Evolutionary conservation across 768 basidiomycete species (phyloP).

Genomic region (Tricholoma terreum): DNA sequence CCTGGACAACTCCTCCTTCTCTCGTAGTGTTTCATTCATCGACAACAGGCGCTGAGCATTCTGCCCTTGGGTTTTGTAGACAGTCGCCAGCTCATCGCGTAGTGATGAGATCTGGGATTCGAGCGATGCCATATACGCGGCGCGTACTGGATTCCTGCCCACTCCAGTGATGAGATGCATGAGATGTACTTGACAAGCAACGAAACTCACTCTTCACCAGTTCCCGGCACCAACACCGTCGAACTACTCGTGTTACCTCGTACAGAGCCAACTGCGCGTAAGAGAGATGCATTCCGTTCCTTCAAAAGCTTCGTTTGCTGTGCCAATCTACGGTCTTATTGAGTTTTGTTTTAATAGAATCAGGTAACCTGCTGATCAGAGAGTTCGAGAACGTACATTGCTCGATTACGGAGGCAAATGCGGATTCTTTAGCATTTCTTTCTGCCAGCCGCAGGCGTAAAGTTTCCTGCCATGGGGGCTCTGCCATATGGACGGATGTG

Average conservation of each 20-base stretch:
- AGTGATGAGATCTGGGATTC: conserved; percentile 92
- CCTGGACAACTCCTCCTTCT: conserved; percentile 85
- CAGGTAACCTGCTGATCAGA: background rate
- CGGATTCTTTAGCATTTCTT: conserved; percentile 78
- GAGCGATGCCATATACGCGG: conserved; percentile 87
- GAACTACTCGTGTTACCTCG: conserved; percentile 60
- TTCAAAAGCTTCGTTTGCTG: conserved; percentile 90
- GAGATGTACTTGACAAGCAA: conserved; percentile 1
- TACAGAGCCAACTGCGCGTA: conserved; percentile 79
- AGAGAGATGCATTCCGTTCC: conserved; percentile 85
- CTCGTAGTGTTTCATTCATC: conserved; percentile 93
- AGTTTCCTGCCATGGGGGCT: conserved; percentile 82
- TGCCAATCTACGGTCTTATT: conserved; percentile 82
- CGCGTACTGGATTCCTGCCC: conserved; percentile 74
- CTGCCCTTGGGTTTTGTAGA: conserved; percentile 95
- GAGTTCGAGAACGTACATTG: conserved; percentile 65
- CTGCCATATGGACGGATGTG: conserved; percentile 53
- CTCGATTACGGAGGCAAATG: conserved; percentile 83
- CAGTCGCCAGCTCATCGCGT: conserved; percentile 87
- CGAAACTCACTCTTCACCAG: conserved; percentile 62
- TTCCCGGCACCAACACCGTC: conserved; percentile 56
- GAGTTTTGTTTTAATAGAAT: conserved; percentile 6
- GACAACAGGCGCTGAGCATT: conserved; percentile 90
- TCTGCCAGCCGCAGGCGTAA: conserved; percentile 76
- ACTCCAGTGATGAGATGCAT: conserved; percentile 11